A percentile compares a stretch with the other conserved stretches of the same genome.
Evolutionary conservation across 1,139 yeast genomes (phyloP).

Genomic region (Blastobotrys ciferrii): DNA sequence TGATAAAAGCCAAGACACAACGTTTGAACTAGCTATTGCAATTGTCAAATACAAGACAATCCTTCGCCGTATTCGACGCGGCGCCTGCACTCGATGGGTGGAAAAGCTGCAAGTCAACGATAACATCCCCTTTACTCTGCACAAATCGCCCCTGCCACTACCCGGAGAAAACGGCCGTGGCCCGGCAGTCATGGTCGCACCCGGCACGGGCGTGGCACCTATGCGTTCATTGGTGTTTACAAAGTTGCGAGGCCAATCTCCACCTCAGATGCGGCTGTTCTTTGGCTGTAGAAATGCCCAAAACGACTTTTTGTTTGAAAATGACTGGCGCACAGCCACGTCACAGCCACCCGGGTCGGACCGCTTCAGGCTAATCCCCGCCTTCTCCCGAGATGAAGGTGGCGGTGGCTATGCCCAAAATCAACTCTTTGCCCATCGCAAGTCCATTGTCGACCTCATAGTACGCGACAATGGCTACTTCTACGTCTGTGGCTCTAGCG

Average conservation of each 20-base stretch:
- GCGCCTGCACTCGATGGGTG: conserved; percentile 82
- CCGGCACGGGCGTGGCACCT: conserved; percentile 95
- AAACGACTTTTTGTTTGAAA: conserved; percentile 67
- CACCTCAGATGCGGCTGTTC: conserved; percentile 44
- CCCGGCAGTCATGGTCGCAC: conserved; percentile 73
- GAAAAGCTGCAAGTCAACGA: conserved; percentile 50
- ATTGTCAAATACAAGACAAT: conserved; percentile 85
- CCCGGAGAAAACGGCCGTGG: conserved; percentile 27
- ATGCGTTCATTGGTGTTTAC: conserved; percentile 60
- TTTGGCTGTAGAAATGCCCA: conserved; percentile 70
- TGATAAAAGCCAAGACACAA: conserved; percentile 21
- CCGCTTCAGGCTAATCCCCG: conserved; percentile 46
- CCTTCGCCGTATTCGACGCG: conserved; percentile 69
- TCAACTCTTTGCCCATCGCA: conserved; percentile 50
- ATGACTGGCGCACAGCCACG: conserved; percentile 46
- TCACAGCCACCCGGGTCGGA: conserved; percentile 18
- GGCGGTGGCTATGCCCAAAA: conserved; percentile 71
- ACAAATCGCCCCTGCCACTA: conserved; percentile 39
- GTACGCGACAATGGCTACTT: conserved; percentile 56
- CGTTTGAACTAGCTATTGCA: conserved; percentile 69
- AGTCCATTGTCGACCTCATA: conserved; percentile 51
- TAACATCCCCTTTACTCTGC: conserved; percentile 54
- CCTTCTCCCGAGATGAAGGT: conserved; percentile 52
- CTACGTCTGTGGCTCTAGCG: conserved; percentile 89
- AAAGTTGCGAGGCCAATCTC: conserved; percentile 8